Base-by-base conservation (phyloP, 192 early-diverging fungal genomes). In the Coemansia erecta region DNA sequence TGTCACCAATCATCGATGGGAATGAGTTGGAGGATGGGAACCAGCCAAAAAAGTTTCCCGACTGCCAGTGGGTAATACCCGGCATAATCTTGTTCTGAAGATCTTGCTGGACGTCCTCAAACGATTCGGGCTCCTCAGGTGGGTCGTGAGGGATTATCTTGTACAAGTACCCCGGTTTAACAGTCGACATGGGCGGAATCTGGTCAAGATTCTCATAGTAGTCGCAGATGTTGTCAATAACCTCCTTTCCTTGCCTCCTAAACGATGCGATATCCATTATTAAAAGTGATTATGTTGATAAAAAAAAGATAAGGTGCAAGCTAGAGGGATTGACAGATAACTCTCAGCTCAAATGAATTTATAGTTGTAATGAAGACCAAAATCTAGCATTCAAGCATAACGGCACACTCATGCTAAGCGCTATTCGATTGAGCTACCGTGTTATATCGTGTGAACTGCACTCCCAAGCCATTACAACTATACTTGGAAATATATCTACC, bases 31-130 rank as follows among this genome's bases (percentile, higher is more conserved):
- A 77, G 14, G 70, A 46, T 7, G 82, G 82, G 42, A 58, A 86
- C 66, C 74, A 85, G 55, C 72, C 79, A 58, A 72, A 85, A 46
- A 86, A 86, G 60, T 84, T 81, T 6, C 51, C 51, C 61, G 75
- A 77, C 55, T 85, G 83, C 83, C 84, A 85, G 60, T 84, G 83
- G 0, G 83, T 83, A n/a, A 85, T 71, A 8, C 84, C 83, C 1
- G 81, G 84, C 17, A 85, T 66, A 40, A 85, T 85, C 41, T 72
- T 78, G 1, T 43, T 39, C 24, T 85, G 64, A 47, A 86, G 48
- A 49, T 86, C 66, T 2, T 22, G 45, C 14, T 67, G 51, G 8
- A 82, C 41, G 9, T 17, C 49, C 12, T 76, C 60, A 24, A 70
- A 57, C 11, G 57, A 35, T 22, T 70, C 67, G 14, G 64, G 63